phyloP scores from a whole-genome alignment of 176 grass and related monocot species.

The barley (Hordeum vulgare) region DNA sequence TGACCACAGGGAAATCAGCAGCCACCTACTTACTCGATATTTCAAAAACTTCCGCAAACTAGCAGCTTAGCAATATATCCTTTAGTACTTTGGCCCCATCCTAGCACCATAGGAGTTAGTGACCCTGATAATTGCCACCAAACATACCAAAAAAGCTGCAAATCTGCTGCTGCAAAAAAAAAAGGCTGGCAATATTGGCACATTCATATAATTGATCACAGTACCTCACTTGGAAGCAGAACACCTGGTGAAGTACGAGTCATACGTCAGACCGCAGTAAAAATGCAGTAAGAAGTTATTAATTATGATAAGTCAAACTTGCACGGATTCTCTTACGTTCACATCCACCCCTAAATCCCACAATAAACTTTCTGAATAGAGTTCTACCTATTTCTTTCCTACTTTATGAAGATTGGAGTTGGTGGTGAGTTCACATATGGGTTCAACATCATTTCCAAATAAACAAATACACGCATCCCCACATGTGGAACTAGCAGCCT shows the following conservation, averaged over 20 bases:
- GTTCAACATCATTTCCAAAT: no score
- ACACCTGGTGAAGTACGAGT: slow-evolving; percentile 27
- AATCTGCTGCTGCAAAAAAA: slow-evolving; percentile 24
- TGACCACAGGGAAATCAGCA: slow-evolving; percentile 8
- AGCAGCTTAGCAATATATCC: slow-evolving; percentile 29
- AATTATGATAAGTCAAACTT: not conserved
- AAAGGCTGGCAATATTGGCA: slow-evolving; percentile 48
- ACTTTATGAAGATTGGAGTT: no score
- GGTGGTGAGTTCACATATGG: no score
- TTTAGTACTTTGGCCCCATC: slow-evolving; percentile 38
- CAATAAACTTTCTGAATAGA: not conserved
- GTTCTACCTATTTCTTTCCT: not conserved
- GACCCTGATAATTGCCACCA: slow-evolving; percentile 53
- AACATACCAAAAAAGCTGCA: slow-evolving; percentile 42
- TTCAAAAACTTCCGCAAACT: slow-evolving; percentile 18
- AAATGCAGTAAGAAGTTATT: slow-evolving; percentile 21
- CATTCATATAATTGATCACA: slow-evolving; percentile 64
- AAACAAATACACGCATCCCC: no score
- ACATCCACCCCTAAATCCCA: not conserved
- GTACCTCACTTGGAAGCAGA: slow-evolving; percentile 29
- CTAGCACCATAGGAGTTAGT: slow-evolving; percentile 51
- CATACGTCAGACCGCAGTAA: slow-evolving; percentile 3
- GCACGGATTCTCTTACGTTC: not conserved
- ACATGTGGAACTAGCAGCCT: no score
- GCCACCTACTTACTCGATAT: slow-evolving; percentile 3